Conservation (phyloP, 331 rosid species). For the Stylosanthes scabra region DNA sequence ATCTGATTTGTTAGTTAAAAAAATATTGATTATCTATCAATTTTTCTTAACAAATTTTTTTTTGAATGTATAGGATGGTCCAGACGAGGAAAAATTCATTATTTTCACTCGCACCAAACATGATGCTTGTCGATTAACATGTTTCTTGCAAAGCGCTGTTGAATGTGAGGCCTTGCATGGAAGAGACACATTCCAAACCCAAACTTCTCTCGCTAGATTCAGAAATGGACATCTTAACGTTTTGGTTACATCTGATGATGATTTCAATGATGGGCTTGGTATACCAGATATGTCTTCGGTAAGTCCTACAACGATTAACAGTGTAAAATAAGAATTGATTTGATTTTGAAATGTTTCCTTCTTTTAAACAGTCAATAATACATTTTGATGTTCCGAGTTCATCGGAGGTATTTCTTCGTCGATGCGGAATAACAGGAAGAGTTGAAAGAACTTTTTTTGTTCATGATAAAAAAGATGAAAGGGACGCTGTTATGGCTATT, state of each 20-base stretch:
- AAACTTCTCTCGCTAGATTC: no score
- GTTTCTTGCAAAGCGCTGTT: constrained; percentile 64
- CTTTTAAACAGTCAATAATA: constrained; percentile 66
- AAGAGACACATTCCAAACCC: no score
- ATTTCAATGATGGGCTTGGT: constrained; percentile 98
- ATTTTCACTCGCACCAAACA: constrained; percentile 99
- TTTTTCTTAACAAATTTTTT: no score
- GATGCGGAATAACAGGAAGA: constrained; percentile 99
- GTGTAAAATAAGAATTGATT: no score
- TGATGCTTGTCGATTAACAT: constrained; percentile 90
- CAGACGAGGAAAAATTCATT: constrained; percentile 92
- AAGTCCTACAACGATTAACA: constrained; percentile 49
- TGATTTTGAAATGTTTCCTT: no score
- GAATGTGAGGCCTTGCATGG: constrained; percentile 97
- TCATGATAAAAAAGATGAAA: constrained; percentile 65
- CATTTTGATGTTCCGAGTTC: constrained; percentile 93
- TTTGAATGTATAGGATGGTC: no score
- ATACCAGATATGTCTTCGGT: constrained; percentile 97
- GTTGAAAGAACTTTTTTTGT: constrained; percentile 93
- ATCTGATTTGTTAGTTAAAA: no score
- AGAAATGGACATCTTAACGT: constrained; percentile 82
- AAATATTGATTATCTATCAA: no score
- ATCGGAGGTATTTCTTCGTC: constrained; percentile 97
- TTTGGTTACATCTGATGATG: constrained; percentile 96
- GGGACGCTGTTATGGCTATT: constrained; percentile 67